phyloP scores from a whole-genome alignment of 345 rosid genomes.

The Anacardium occidentale region DNA sequence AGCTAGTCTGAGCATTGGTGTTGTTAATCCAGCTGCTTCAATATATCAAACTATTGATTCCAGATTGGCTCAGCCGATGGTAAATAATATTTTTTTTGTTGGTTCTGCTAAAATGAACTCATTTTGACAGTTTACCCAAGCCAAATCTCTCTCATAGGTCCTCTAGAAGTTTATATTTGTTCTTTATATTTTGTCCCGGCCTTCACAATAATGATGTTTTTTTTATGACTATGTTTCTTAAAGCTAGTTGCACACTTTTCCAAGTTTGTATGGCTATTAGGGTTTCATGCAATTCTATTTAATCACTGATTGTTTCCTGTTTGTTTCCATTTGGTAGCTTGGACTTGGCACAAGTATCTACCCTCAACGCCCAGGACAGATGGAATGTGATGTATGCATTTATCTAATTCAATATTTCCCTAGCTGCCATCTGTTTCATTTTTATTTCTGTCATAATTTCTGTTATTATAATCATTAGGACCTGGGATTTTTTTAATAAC shows the following conservation, averaged over 20 bases:
- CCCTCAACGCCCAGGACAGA: constrained; percentile 87
- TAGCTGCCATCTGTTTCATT: not conserved
- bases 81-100: constrained; percentile 19
- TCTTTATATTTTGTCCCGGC: not conserved
- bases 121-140: not conserved
- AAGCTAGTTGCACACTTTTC: not conserved
- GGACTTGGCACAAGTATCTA: constrained; percentile 50
- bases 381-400: constrained; percentile 83
- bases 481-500: not conserved
- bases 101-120: not conserved
- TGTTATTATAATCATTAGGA: not conserved
- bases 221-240: not conserved
- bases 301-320: constrained; percentile 27
- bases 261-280: not conserved
- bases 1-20: constrained; percentile 48
- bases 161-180: not conserved
- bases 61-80: constrained; percentile 38
- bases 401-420: constrained; percentile 5
- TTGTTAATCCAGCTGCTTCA: constrained; percentile 57
- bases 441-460: not conserved
- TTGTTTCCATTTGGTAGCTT: constrained; percentile 49
- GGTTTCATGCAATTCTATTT: constrained; percentile 11
- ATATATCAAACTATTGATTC: constrained; percentile 59
- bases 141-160: not conserved
- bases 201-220: not conserved